Base-by-base conservation (phyloP, 768 basidiomycete genomes). In the Grammothele lineata region DNA sequence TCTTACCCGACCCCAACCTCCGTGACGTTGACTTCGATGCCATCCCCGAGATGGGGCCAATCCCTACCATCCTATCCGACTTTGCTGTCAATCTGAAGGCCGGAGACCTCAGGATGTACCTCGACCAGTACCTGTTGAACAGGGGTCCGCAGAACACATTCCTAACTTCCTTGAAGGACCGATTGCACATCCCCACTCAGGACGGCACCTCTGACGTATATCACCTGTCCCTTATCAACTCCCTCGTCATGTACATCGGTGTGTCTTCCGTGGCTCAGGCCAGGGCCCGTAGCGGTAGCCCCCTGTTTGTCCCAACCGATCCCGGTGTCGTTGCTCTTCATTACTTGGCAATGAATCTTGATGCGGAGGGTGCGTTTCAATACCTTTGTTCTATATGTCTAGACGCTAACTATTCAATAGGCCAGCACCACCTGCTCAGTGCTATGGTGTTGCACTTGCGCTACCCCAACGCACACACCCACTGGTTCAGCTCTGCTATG, bases 381-480 rank as follows among this genome's bases (percentile, higher is more conserved):
- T 30, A 7, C 27, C 8, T 30, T 14, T 7, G 27, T 30, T 30
- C 14, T 30, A 7, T 30, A 30, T 30, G 27, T 14, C 7, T 30
- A 7, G 14, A 30, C 14, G 27, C 27, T 24, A 26, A 25, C 10
- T 7, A 19, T 10, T 17, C 23, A 22, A 26, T 40, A 97, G 95
- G 93, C 54, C 93, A 96, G 81, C 92, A 98, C 69, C 87, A 92
- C 66, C 75, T 98, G 55, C 70, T 98, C 56, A 91, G 84, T 57
- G 83, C 94, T n/a, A 85, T 95, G 65, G 87, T 92, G 36, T 79
- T 93, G 57, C 95, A 98, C 64, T 73, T 99, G 54, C 90, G 96
- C 59, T 98, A 95, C 75, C 95, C 96, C 25, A 96, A 94, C 60
- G 90, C 94, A 9, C 96, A 99, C 74, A 99, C 95, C 40, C 87